phyloP scores from a whole-genome alignment of 2,329 filamentous ascomycete species.

The Trichoderma breve region DNA sequence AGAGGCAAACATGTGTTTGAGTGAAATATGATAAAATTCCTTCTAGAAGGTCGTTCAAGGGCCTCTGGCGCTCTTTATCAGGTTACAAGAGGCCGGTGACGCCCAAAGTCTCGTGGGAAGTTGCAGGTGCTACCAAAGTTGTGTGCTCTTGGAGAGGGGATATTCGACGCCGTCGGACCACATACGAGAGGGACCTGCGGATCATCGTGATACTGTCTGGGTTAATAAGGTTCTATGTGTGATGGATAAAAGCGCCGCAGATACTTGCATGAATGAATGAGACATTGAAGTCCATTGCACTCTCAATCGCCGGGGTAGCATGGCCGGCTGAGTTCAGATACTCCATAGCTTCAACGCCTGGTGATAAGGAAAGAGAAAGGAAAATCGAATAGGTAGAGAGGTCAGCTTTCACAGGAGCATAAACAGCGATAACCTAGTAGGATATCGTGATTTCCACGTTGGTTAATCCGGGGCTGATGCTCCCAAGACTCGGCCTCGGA shows the following conservation, averaged over 20 bases:
- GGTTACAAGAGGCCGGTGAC: not conserved
- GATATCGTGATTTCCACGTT: not conserved
- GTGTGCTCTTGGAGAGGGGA: not conserved
- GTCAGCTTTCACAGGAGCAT: not conserved
- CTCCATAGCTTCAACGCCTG: not conserved
- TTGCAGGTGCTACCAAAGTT: slow-evolving; percentile 13
- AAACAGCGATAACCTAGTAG: not conserved
- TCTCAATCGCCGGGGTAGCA: not conserved
- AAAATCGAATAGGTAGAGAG: not conserved
- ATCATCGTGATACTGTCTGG: not conserved
- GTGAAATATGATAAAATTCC: not conserved
- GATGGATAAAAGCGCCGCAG: not conserved
- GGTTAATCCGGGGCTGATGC: not conserved
- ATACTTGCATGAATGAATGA: not conserved
- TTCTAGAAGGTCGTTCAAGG: slow-evolving; percentile 13
- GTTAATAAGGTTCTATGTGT: not conserved
- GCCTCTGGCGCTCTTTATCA: not conserved
- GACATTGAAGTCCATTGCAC: not conserved
- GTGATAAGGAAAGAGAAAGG: not conserved
- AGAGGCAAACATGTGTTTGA: not conserved
- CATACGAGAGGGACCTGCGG: not conserved
- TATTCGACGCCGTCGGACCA: slow-evolving; percentile 18
- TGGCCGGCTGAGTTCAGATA: not conserved
- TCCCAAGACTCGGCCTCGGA: not conserved
- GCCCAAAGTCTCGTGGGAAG: slow-evolving; percentile 12